phyloP scores from a whole-genome alignment of 305 asterid genomes.

The Fraxinus dipetala region DNA sequence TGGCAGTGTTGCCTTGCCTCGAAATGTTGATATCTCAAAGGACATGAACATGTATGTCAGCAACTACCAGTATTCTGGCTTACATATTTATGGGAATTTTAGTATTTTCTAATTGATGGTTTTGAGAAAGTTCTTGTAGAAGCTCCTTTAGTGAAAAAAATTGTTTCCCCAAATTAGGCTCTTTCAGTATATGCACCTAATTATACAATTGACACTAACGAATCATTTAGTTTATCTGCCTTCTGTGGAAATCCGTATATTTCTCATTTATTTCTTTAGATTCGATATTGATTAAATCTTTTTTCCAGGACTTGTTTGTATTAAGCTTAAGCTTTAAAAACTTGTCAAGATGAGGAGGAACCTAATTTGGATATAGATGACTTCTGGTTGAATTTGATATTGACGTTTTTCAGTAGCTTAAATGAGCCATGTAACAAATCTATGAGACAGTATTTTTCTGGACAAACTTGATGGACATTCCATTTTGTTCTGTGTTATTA shows the following conservation, averaged over 20 bases:
- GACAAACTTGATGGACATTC: not conserved
- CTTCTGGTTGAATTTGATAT: not conserved
- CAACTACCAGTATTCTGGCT: not conserved
- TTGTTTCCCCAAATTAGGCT: not conserved
- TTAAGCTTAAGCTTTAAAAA: not conserved
- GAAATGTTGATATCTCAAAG: not conserved
- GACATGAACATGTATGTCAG: not conserved
- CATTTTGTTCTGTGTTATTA: not conserved
- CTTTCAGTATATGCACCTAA: not conserved
- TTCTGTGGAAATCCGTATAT: not conserved
- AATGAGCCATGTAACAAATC: not conserved
- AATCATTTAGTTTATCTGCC: not conserved
- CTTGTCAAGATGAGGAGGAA: not conserved
- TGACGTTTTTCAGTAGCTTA: not conserved
- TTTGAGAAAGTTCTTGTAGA: slow-evolving; percentile 1
- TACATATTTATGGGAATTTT: not conserved
- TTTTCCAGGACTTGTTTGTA: not conserved
- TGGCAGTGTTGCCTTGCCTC: not conserved
- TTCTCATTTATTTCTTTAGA: not conserved
- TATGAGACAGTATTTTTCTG: not conserved
- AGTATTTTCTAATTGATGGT: not conserved
- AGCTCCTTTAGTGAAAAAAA: not conserved
- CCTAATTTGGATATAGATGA: not conserved
- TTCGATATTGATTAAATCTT: not conserved
- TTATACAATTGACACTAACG: not conserved